phyloP scores from a whole-genome alignment of 305 asterid species.

The Rubia balearica region DNA sequence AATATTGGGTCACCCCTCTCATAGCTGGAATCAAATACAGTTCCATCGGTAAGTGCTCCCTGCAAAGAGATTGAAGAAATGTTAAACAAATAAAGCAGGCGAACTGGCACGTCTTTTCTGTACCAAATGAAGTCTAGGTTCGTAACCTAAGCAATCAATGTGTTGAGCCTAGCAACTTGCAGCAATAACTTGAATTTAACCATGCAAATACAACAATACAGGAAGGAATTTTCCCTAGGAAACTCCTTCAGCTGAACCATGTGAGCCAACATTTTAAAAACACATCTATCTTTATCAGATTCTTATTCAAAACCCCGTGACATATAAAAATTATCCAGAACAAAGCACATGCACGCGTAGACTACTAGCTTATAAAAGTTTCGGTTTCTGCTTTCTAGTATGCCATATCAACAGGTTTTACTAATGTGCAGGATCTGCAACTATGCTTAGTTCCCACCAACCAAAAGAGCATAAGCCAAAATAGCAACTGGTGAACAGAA shows the following conservation, averaged over 20 bases:
- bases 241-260: not conserved
- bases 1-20: conserved; percentile 95
- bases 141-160: conserved; percentile 5
- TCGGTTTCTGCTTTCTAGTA: not conserved
- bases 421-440: not conserved
- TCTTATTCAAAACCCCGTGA: not conserved
- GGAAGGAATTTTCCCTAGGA: not conserved
- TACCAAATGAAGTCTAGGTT: not conserved
- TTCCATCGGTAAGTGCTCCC: conserved; percentile 97
- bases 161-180: not conserved
- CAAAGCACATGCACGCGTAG: not conserved
- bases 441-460: not conserved
- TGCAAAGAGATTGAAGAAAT: conserved; percentile 22
- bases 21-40: conserved; percentile 90
- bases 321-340: too few relatives aligned
- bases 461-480: not conserved
- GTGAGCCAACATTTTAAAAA: too few relatives aligned
- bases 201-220: not conserved
- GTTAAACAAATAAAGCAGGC: not conserved
- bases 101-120: not conserved
- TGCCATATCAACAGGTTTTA: not conserved
- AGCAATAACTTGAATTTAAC: not conserved
- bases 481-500: not conserved
- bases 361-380: not conserved
- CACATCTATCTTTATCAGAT: not conserved